A percentile compares a stretch with the other conserved stretches of the same genome.
phyloP scores from a whole-genome alignment of 495 filamentous ascomycete species.

The Penicillium arizonense region DNA sequence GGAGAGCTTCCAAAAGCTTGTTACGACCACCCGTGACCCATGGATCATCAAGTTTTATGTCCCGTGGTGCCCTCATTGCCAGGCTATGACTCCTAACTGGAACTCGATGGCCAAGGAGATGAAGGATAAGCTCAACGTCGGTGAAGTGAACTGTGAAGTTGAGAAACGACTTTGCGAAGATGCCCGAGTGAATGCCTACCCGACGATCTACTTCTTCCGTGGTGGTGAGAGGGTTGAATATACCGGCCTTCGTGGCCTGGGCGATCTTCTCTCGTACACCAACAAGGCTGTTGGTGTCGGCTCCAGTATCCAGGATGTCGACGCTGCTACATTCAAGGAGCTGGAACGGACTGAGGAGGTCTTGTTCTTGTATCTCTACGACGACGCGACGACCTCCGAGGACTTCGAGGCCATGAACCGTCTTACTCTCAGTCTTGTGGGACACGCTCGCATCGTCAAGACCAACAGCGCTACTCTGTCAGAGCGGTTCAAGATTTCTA shows the following conservation, averaged over 20 bases:
- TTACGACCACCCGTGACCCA: constrained; percentile 83
- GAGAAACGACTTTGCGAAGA: constrained; percentile 88
- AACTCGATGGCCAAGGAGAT: constrained; percentile 84
- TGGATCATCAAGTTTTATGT: constrained; percentile 99
- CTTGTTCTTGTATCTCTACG: constrained; percentile 95
- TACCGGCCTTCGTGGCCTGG: constrained; percentile 85
- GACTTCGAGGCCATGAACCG: constrained; percentile 89
- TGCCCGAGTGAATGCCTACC: constrained; percentile 71
- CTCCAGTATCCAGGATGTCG: constrained; percentile 76
- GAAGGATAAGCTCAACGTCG: constrained; percentile 82
- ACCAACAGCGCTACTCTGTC: constrained; percentile 71
- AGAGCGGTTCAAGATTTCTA: constrained; percentile 87
- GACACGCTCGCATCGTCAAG: constrained; percentile 88
- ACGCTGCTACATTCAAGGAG: constrained; percentile 70
- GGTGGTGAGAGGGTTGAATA: constrained; percentile 92
- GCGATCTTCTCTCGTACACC: constrained; percentile 82
- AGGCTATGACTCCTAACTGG: constrained; percentile 90
- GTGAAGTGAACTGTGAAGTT: constrained; percentile 92
- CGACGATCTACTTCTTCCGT: constrained; percentile 90
- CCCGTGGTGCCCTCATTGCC: constrained; percentile 95
- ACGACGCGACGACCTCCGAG: constrained; percentile 86
- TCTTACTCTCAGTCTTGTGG: constrained; percentile 79
- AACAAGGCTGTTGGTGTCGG: constrained; percentile 80
- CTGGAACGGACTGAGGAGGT: constrained; percentile 93
- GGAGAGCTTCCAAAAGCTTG: constrained; percentile 81